These are phyloP conservation scores for Eucalyptus coolabah DNA, from an alignment of 345 rosid species.

Conservation along the genomic window DNA sequence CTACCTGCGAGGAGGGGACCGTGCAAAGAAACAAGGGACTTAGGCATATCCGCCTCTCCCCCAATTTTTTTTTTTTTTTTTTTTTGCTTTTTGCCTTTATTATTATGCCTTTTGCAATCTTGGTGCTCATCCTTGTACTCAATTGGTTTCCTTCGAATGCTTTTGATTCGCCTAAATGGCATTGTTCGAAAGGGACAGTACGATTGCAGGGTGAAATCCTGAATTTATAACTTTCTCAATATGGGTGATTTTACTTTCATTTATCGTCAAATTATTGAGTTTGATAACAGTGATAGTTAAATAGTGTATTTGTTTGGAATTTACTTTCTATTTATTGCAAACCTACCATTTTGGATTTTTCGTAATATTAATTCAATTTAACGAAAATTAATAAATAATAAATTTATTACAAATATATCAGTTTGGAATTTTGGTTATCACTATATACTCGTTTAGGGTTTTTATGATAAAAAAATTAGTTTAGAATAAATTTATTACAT, in stretches of 20 bases:
- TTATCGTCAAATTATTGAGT: neutral
- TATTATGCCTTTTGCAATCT: neutral
- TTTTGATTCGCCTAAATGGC: neutral
- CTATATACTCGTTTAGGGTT: too few relatives aligned
- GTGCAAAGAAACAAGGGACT: neutral
- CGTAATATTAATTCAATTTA: too few relatives aligned
- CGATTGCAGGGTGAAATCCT: neutral
- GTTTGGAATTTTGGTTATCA: too few relatives aligned
- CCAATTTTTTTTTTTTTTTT: neutral
- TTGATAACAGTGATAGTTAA: neutral
- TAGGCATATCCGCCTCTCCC: neutral
- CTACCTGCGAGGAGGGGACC: neutral
- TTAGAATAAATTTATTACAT: too few relatives aligned
- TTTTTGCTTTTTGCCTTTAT: neutral
- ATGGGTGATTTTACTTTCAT: neutral
- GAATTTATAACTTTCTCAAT: neutral
- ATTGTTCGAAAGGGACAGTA: neutral
- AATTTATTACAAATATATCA: accelerated
- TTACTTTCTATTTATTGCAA: too few relatives aligned
- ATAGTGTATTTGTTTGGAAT: too few relatives aligned
- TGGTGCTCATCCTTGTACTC: neutral
- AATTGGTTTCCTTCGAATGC: neutral
- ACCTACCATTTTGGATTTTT: too few relatives aligned
- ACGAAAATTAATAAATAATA: too few relatives aligned
- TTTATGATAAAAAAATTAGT: too few relatives aligned